Evolutionary conservation across 257 asterid species (phyloP), one percentile per base, ranked within the genome.

Genomic region (Solanum bulbocastanum): DNA sequence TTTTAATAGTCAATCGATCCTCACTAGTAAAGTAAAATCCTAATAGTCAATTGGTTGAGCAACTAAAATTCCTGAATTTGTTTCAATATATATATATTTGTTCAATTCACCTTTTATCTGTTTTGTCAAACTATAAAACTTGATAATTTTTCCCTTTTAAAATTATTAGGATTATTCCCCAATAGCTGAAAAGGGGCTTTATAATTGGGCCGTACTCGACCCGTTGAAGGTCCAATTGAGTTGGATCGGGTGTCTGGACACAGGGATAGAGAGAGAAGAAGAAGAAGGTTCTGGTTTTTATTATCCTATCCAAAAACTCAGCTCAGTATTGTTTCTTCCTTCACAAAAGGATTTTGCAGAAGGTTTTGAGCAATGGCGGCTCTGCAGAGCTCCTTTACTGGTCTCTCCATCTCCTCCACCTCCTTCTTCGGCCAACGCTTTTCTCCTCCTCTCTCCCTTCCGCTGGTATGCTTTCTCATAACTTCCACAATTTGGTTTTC

Each of bases 371-470:
- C 92, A 88, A 90, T 93, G 95, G 98, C 96, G 76, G 92, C 95
- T 83, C 94, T 97, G 13, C 98, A 91, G 90, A 92, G 92, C 93
- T 93, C 97, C 27, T 95, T 96, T 33, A 88, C 96, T 35, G 90
- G 96, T 79, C 93, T 96, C 56, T 95, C 93, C 78, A 91, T 95
- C 75, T 93, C 96, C 39, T 71, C 95, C 90, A 95, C 88, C 89
- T 90, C 98, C 49, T 93, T 95, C 91, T 92, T 94, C 36, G 98
- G 98, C 84, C 95, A 93, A 79, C 93, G 93, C 87, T 83, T 96
- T 86, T 83, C 93, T 33, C 93, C 96, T 40, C 90, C 97, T 74
- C 37, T 90, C 86, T 87, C 89, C 88, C 91, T 91, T 9, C 93
- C 98, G 16, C 88, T 86, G 92, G 99, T 94, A 90, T 40, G 62